Evolutionary conservation across 148 eudicot genomes (phyloP), one percentile per base, ranked within the genome.

Genomic region (Arbutus unedo): DNA sequence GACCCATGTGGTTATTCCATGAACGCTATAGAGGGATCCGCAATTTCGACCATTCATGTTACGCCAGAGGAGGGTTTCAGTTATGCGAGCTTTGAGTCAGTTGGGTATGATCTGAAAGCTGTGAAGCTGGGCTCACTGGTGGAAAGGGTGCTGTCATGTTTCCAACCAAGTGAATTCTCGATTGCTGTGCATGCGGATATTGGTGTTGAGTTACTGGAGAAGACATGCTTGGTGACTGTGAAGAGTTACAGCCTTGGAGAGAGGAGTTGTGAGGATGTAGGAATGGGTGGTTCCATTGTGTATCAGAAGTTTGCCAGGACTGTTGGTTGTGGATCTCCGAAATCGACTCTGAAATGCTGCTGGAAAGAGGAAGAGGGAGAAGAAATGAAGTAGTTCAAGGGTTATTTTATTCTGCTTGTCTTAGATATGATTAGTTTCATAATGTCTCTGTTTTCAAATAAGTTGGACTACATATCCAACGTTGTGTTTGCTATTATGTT

Each of bases 291-390:
- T 8, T 88, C 93, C 6, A 80, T 95, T 31, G 83, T 90, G 45
- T 95, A 92, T 82, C 98, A 93, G 90, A 93, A 91, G 89, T 93
- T 92, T 84, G 77, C 77, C 49, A 90, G 78, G 89, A 66, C 86
- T 67, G 79, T 80, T 18, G 57, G 43, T 6, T 79, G 82, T 78
- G 91, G 82, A 49, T 85, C 91, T 73, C 92, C 92, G 2, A 89
- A 87, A 87, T 80, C 88, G 11, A 71, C 88, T 76, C 89, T 89
- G 93, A 92, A 95, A 45, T 84, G 90, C 62, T 87, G 83, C 87
- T 83, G 91, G 91, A 85, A 83, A 56, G 98, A 91, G 87, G 92
- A 88, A 74, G 94, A 84, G 77, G 90, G 86, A 88, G 94, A 93
- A 86, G 93, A 87, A 87, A 75, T 86, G 91, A 88, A 91, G 79